Evolutionary conservation across 164 flowering plant species (phyloP).

Genomic region (Chloranthus sessilifolius): DNA sequence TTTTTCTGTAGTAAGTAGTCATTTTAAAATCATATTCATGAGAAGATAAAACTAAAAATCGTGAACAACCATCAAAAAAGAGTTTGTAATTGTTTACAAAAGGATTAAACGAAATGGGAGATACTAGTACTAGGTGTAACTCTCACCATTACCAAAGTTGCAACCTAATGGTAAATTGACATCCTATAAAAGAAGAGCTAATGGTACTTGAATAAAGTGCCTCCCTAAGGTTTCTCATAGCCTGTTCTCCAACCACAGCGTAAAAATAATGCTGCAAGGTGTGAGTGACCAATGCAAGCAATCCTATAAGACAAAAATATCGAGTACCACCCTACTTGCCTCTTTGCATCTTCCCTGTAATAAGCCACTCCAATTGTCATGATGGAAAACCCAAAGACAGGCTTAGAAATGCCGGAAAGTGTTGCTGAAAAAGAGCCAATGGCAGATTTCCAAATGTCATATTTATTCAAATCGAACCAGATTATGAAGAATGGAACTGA

Average conservation of each 20-base stretch:
- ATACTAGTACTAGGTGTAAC: too few species aligned
- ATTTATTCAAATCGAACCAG: conserved; percentile 23
- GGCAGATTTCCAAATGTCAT: conserved; percentile 27
- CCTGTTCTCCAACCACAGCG: conserved; percentile 64
- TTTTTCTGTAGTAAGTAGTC: too few species aligned
- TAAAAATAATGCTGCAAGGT: conserved; percentile 63
- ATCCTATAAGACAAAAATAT: conserved; percentile 38
- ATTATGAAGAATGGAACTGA: conserved; percentile 17
- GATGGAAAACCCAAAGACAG: conserved; percentile 64
- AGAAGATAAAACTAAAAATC: too few species aligned
- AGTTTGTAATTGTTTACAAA: too few species aligned
- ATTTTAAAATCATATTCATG: too few species aligned
- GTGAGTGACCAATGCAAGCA: conserved; percentile 49
- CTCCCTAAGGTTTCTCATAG: conserved; percentile 54
- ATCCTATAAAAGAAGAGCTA: conserved; percentile 2
- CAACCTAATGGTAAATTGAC: too few species aligned
- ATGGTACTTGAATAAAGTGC: conserved; percentile 50
- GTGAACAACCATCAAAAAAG: too few species aligned
- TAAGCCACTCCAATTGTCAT: conserved; percentile 72
- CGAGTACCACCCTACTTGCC: conserved; percentile 43
- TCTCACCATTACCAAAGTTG: too few species aligned
- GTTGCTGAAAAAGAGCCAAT: conserved; percentile 62
- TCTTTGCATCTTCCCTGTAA: conserved; percentile 28
- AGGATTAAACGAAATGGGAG: too few species aligned
- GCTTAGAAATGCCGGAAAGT: conserved; percentile 70